Evolutionary conservation across 2,329 filamentous ascomycete genomes (phyloP), one percentile per base, ranked within the genome.

Genomic region (Diaporthe citri): DNA sequence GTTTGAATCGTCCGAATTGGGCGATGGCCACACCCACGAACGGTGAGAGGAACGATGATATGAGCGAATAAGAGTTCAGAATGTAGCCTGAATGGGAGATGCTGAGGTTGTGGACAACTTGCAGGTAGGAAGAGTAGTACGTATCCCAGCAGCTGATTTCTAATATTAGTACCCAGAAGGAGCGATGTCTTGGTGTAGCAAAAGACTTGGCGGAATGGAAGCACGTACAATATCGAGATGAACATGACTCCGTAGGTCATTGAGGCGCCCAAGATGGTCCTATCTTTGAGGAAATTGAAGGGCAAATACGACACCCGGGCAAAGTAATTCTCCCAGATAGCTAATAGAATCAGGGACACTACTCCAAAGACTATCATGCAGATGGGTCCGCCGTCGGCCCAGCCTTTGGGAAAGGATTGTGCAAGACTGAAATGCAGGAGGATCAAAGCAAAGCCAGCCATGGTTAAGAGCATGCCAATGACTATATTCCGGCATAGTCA

Each of bases 1-100:
- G 87, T 82, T 90, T 90, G 83, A 90, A 90, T 62, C 85, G 86
- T 9, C 87, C 87, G 10, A 86, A 88, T 41, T 77, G 82, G 69
- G 87, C 85, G 76, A 91, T 87, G 28, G 83, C 80, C n/a, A 87
- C 39, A 31, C 88, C 89, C 9, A 89, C 84, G 31, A 88, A 73
- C 34, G 88, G 82, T 41, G 84, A 83, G 80, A 86, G 87, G 78
- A 90, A 86, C 8, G 78, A 79, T 80, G 7, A 83, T 77, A 46
- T 78, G 79, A 34, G 79, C 79, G 36, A 78, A 77, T 36, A 82
- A 77, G 56, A 72, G 36, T 72, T 57, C 4, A 64, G 56, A 28
- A 72, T 56, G 5, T 80, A 79, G 75, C 77, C 77, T 8, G 78
- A 74, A 28, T 76, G 41, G 39, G 76, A 56, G n/a, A 78, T 51